Evolutionary conservation across 116 monocot genomes (phyloP), one percentile per base, ranked within the genome.

Genomic region (Cymodocea nodosa): DNA sequence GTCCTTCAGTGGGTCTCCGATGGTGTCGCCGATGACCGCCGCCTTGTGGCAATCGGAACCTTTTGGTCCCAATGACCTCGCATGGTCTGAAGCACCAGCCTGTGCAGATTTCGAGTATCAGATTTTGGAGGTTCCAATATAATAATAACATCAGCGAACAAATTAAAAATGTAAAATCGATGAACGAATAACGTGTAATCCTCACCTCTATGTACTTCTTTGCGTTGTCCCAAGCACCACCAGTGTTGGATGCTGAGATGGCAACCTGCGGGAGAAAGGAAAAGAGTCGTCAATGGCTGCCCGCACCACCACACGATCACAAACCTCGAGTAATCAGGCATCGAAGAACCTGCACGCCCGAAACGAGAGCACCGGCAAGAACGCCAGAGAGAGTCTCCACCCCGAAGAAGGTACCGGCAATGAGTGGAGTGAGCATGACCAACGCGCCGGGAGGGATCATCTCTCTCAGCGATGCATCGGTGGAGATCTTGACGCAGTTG

Each of bases 1-100:
- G 23, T 73, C 73, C 48, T 73, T 73, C n/a, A 73, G 66, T 2
- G 73, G 73, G 50, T 73, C 73, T 17, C 73, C 73, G 16, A 73
- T 73, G 23, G 73, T 73, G 73, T 73, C 73, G 12, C 73, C 73
- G 22, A 73, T 60, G 6, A 73, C 73, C 8, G 73, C 90, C 37
- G 90, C 90, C 71, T 86, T 90, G 79, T 90, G 90, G 36, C 80
- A 76, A 18, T 86, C 90, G 0, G 90, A 90, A 56, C 90, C 90
- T 67, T 90, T 90, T 0, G 90, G 90, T 5, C 90, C 90, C 1
- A 90, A 77, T 40, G 63, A 73, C 71, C 70, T 76, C 3, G 86
- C 86, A 57, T 90, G 90, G 23, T 90, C 90, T 2, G 86, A 72
- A 13, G 84, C 81, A 13, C 90, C 90, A 23, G 90, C 90, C 90